Evolutionary conservation across 306 rosid genomes (phyloP), one percentile per base, ranked within the genome.

Genomic region (Abrus precatorius): DNA sequence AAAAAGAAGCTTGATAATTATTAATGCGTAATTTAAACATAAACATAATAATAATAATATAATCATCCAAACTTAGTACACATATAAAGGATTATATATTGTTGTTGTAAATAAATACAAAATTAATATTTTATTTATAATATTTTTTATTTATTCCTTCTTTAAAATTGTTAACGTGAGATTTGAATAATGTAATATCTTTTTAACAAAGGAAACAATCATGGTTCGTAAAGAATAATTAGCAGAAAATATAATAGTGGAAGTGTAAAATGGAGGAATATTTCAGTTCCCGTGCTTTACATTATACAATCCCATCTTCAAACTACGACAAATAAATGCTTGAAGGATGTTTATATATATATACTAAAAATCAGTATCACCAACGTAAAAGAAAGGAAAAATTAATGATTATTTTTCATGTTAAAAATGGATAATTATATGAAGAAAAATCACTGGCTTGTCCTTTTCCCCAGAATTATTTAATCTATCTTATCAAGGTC

Each of bases 371-470:
- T 20, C 20, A 20, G 20, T 20, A 2, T 36, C 14, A 48, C 40
- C 29, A 43, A 27, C 45, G 62, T 10, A 20, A 43, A 68, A 76
- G 38, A 62, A 41, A 52, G 12, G 33, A 57, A 59, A 59, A 57
- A 60, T 5, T 45, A 33, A 61, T 7, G 34, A 20, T 20, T 20
- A 75, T 12, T 32, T 38, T 48, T 63, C 32, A 53, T 70, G 62
- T 71, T 63, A 63, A 50, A 77, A 77, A 44, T 12, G 47, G 72
- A 20, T 33, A 72, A 54, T 43, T 45, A 30, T 65, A 63, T 29
- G 9, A 38, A 47, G 69, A 20, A 20, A 20, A 79, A 69, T 32
- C 5, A 45, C 4, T 57, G 77, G 61, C 38, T 69, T 10, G 72
- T 36, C 12, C 49, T 36, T 13, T 29, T 36, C 72, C 27, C 38